Conservation (phyloP, 2,329 filamentous ascomycete genomes). For the Penicillium decumbens region DNA sequence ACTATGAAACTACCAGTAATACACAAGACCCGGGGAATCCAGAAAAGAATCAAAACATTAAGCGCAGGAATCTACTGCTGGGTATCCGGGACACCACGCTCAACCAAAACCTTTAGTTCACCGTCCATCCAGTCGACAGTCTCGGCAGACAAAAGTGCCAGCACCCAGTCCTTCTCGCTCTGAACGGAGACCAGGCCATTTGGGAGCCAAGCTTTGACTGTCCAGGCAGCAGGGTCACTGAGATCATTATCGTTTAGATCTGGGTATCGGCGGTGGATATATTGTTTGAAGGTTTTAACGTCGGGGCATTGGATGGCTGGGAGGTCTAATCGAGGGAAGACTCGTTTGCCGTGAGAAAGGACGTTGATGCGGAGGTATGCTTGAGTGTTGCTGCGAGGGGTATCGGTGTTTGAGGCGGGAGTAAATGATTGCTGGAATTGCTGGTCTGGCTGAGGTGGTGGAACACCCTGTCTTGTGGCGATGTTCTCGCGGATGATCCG, state of each 20-base stretch:
- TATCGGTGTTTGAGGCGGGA: neutral
- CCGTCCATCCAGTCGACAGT: conserved; percentile 48
- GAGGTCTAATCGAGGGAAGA: conserved; percentile 37
- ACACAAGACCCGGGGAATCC: neutral
- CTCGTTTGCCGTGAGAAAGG: conserved; percentile 37
- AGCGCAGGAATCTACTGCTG: conserved; percentile 7
- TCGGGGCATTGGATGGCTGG: conserved; percentile 35
- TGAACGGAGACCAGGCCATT: conserved; percentile 39
- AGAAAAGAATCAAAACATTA: neutral
- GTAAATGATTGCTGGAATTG: neutral
- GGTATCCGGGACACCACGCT: conserved; percentile 24
- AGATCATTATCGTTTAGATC: conserved; percentile 8
- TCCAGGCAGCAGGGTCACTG: conserved; percentile 27
- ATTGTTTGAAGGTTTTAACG: conserved; percentile 30
- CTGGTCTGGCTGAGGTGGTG: neutral
- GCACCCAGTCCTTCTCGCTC: conserved; percentile 43
- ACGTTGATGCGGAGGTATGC: conserved; percentile 39
- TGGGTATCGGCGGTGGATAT: conserved; percentile 30
- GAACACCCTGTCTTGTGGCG: conserved; percentile 20
- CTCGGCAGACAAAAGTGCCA: conserved; percentile 41
- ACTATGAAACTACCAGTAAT: conserved; percentile 1
- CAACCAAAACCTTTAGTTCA: conserved; percentile 42
- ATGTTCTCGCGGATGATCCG: conserved; percentile 41
- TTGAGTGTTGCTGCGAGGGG: conserved; percentile 12
- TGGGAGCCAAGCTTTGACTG: conserved; percentile 40